Percentiles rank a stretch among this genome's conserved stretches.
Conservation (phyloP, 2,329 filamentous ascomycete species). For the Cryphonectria japonica region DNA sequence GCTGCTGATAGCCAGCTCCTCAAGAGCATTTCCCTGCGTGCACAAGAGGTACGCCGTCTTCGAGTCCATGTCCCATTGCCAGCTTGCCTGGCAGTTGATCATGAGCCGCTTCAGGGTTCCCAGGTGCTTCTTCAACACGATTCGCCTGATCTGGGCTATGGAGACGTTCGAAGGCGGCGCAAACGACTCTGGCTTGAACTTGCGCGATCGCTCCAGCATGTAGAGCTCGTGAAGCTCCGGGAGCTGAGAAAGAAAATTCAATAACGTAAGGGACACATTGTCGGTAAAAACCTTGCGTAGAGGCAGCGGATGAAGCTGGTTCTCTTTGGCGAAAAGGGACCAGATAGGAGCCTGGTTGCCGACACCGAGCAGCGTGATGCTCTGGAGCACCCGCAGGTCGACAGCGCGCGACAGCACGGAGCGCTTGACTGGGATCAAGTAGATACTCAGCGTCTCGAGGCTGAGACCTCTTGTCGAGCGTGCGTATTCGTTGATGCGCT, state of each 20-base stretch:
- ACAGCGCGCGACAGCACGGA: conserved; percentile 60
- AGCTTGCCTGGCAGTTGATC: conserved; percentile 60
- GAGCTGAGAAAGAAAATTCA: conserved; percentile 58
- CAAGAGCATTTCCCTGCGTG: conserved; percentile 50
- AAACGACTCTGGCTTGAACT: conserved; percentile 57
- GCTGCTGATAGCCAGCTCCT: conserved; percentile 61
- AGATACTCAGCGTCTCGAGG: conserved; percentile 57
- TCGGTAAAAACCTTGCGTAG: conserved; percentile 66
- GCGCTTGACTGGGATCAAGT: conserved; percentile 64
- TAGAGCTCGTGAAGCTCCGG: conserved; percentile 61
- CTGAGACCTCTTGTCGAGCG: conserved; percentile 61
- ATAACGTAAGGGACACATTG: conserved; percentile 59
- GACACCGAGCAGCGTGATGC: conserved; percentile 65
- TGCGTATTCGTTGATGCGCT: conserved; percentile 55
- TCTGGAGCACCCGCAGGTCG: conserved; percentile 59
- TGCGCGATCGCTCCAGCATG: conserved; percentile 57
- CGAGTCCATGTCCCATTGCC: conserved; percentile 61
- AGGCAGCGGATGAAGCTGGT: conserved; percentile 53
- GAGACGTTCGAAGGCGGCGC: conserved; percentile 53
- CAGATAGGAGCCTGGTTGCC: conserved; percentile 65
- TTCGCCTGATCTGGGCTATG: conserved; percentile 61
- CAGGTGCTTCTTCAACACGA: conserved; percentile 63
- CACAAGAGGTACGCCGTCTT: conserved; percentile 60
- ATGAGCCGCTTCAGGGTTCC: conserved; percentile 57
- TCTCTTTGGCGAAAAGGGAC: conserved; percentile 58